These are phyloP conservation scores for Circinella minor DNA, from an alignment of 371 early-diverging fungal genomes.

Conservation along the genomic window DNA sequence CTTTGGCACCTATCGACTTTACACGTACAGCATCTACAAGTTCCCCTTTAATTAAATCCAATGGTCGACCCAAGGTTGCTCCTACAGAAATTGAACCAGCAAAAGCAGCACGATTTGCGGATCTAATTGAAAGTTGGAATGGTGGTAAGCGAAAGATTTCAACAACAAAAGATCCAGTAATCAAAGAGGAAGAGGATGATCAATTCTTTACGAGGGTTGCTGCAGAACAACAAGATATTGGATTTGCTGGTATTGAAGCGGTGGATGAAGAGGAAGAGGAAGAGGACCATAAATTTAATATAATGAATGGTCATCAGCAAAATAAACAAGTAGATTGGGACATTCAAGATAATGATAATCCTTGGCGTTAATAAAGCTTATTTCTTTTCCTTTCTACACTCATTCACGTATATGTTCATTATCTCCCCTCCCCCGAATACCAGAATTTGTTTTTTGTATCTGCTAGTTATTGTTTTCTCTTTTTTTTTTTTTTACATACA, in stretches of 20 bases:
- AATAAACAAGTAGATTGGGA: constrained; percentile 12
- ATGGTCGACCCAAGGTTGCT: neutral
- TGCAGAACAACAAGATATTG: constrained; percentile 45
- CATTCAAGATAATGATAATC: constrained; percentile 19
- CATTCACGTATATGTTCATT: too few relatives aligned
- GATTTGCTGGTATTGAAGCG: constrained; percentile 45
- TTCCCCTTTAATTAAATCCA: constrained; percentile 18
- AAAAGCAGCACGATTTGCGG: constrained; percentile 48
- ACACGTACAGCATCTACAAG: constrained; percentile 15
- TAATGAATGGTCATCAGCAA: neutral
- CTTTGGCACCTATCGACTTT: constrained; percentile 9
- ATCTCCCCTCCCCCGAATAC: too few relatives aligned
- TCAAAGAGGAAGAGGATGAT: constrained; percentile 20
- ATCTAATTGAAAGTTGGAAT: constrained; percentile 52
- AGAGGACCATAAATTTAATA: neutral
- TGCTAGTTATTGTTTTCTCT: too few relatives aligned
- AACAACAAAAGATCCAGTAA: neutral
- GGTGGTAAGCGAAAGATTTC: constrained; percentile 8
- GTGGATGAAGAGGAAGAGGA: constrained; percentile 11
- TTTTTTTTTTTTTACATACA: too few relatives aligned
- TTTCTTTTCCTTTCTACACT: too few relatives aligned
- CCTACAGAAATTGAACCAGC: constrained; percentile 37
- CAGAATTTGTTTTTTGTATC: too few relatives aligned
- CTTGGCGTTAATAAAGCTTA: constrained; percentile 9
- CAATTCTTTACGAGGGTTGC: constrained; percentile 41